Evolutionary conservation across 768 basidiomycete species (phyloP).

Genomic region (Lentinula sp.): DNA sequence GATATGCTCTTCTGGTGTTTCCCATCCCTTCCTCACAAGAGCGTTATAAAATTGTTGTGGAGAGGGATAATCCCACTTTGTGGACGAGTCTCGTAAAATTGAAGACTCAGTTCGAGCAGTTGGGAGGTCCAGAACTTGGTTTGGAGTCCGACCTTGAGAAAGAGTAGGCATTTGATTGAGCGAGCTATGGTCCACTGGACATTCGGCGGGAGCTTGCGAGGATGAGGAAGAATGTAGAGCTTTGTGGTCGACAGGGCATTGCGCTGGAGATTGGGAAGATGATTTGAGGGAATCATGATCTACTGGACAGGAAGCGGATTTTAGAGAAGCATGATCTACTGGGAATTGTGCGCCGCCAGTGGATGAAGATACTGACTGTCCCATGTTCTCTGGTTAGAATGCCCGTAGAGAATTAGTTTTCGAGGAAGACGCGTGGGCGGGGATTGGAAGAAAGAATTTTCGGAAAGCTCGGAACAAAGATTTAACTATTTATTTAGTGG

Average conservation of each 20-base stretch:
- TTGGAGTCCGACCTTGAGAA: constrained; percentile 56
- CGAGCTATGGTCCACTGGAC: constrained; percentile 53
- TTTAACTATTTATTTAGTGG: not conserved
- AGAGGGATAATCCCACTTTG: constrained; percentile 91
- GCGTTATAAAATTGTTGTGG: constrained; percentile 99
- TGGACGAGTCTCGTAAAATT: constrained; percentile 64
- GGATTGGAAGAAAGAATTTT: not conserved
- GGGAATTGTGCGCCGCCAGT: not conserved
- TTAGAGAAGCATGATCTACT: constrained; percentile 1
- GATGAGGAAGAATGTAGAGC: constrained; percentile 11
- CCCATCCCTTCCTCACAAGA: constrained; percentile 92
- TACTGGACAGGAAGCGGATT: not conserved
- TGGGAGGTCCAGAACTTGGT: constrained; percentile 57
- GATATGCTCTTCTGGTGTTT: constrained; percentile 92
- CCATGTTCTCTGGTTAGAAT: not conserved
- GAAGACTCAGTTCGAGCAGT: constrained; percentile 73
- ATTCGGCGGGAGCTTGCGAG: constrained; percentile 20
- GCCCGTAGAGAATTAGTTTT: not conserved
- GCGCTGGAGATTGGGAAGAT: constrained; percentile 17
- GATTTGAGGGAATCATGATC: constrained; percentile 9
- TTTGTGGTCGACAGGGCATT: constrained; percentile 33
- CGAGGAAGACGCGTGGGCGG: not conserved
- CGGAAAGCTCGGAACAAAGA: not conserved
- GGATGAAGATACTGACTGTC: constrained; percentile 1
- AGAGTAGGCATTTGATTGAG: constrained; percentile 91